Percentiles rank a stretch among this genome's conserved stretches.
Conservation (phyloP, 257 asterid genomes). For the Ligustrum vulgare region DNA sequence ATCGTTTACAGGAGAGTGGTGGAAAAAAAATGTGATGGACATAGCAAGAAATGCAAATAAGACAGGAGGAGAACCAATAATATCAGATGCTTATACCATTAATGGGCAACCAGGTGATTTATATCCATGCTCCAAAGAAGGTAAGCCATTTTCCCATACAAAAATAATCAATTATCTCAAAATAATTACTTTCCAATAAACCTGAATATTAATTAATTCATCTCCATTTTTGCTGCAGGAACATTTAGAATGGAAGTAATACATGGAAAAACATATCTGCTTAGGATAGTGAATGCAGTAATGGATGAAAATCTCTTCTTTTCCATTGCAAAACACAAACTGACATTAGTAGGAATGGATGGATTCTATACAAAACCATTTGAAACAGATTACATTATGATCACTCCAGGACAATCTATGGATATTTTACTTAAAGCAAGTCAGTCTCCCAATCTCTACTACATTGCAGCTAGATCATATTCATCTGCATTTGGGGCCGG, state of each 20-base stretch:
- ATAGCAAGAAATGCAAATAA: constrained; percentile 40
- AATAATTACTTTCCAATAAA: neutral
- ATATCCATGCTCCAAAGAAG: constrained; percentile 51
- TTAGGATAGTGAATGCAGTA: constrained; percentile 37
- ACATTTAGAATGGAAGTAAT: constrained; percentile 34
- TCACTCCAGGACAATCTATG: constrained; percentile 51
- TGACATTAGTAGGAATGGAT: constrained; percentile 37
- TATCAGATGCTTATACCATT: constrained; percentile 53
- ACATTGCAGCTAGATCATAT: constrained; percentile 41
- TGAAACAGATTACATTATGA: constrained; percentile 38
- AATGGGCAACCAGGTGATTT: constrained; percentile 61
- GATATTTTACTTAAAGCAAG: constrained; percentile 31
- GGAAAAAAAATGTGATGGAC: constrained; percentile 49
- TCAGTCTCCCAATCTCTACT: constrained; percentile 26
- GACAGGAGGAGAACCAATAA: constrained; percentile 51
- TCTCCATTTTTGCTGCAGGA: constrained; percentile 21
- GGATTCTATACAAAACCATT: constrained; percentile 51
- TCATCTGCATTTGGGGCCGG: constrained; percentile 46
- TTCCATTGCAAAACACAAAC: constrained; percentile 37
- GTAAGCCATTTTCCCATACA: constrained; percentile 12
- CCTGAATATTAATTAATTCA: neutral
- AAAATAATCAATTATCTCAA: neutral
- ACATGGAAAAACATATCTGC: constrained; percentile 41
- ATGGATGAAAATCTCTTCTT: constrained; percentile 51
- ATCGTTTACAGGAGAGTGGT: constrained; percentile 49